A percentile compares a stretch with the other conserved stretches of the same genome.
Conservation (phyloP, 2,329 filamentous ascomycete species). For the Aspergillus brunneoviolaceus region DNA sequence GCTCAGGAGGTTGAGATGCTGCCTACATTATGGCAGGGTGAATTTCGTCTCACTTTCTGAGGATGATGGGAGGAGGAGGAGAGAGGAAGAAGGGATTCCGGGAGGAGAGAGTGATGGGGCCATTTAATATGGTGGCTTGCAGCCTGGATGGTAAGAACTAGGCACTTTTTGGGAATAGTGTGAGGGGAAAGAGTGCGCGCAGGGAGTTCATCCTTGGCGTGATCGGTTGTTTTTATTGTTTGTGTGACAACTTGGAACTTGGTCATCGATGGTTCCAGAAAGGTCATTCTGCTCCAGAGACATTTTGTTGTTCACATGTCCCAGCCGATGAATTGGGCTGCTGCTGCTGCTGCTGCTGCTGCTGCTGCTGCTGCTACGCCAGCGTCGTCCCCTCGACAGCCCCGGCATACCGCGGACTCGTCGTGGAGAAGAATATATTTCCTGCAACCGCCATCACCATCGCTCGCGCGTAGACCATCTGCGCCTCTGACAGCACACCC, state of each 20-base stretch:
- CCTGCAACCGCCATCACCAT: constrained; percentile 12
- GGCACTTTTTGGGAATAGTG: not conserved
- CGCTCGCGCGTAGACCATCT: constrained; percentile 9
- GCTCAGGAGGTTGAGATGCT: not conserved
- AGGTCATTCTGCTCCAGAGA: too few species aligned
- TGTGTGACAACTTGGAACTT: not conserved
- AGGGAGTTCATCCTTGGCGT: not conserved
- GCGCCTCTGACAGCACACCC: not conserved
- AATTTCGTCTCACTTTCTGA: not conserved
- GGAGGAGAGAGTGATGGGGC: not conserved
- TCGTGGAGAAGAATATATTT: constrained; percentile 20
- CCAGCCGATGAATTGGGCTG: too few species aligned
- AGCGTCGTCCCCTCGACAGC: constrained; percentile 12
- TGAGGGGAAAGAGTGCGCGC: not conserved
- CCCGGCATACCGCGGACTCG: constrained; percentile 11
- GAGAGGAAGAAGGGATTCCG: not conserved
- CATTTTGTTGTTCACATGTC: too few species aligned
- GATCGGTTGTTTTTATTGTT: too few species aligned
- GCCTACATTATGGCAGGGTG: constrained; percentile 3
- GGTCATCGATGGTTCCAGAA: not conserved
- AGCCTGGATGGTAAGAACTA: not conserved
- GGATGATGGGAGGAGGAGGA: not conserved
- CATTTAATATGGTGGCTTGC: not conserved
- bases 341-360: not conserved
- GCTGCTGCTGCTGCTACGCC: not conserved